Conservation (phyloP, 2,329 filamentous ascomycete genomes). For the Thermomyces lanuginosus region DNA sequence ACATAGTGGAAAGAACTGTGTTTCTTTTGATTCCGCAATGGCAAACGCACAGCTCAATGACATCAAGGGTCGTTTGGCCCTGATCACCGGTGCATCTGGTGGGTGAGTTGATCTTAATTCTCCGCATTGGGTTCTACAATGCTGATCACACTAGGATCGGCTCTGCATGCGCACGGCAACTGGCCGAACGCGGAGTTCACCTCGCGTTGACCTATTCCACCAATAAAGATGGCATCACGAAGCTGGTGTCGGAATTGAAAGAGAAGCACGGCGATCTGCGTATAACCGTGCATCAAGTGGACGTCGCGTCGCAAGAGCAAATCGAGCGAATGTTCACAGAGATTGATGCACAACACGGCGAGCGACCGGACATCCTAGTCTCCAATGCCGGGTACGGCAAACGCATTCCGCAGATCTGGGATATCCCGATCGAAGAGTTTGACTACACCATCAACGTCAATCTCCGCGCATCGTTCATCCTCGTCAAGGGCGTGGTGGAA, state of each 20-base stretch:
- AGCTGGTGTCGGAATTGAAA: slow-evolving; percentile 29
- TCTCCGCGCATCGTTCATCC: slow-evolving; percentile 44
- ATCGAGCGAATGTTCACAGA: slow-evolving; percentile 40
- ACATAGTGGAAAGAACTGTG: too few relatives aligned
- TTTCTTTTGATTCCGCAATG: too few relatives aligned
- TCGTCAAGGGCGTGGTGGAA: slow-evolving; percentile 44
- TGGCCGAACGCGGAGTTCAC: slow-evolving; percentile 36
- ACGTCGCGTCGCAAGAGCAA: slow-evolving; percentile 39
- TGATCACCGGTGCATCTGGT: slow-evolving; percentile 46
- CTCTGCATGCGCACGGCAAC: slow-evolving; percentile 39
- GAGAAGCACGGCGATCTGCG: slow-evolving; percentile 18
- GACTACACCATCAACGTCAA: slow-evolving; percentile 48
- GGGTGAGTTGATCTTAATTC: slow-evolving; percentile 28
- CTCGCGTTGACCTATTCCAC: slow-evolving; percentile 45
- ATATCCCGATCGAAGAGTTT: slow-evolving; percentile 48
- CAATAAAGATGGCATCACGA: slow-evolving; percentile 32
- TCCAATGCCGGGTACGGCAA: slow-evolving; percentile 52
- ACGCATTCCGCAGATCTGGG: slow-evolving; percentile 38
- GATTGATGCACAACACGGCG: slow-evolving; percentile 32
- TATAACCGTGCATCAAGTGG: slow-evolving; percentile 41
- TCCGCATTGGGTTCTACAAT: not conserved
- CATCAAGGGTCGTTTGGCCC: slow-evolving; percentile 37
- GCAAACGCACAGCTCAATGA: slow-evolving; percentile 26
- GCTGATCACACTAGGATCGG: slow-evolving; percentile 36
- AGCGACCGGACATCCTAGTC: slow-evolving; percentile 43